A percentile compares a stretch with the other conserved stretches of the same genome.
phyloP scores from a whole-genome alignment of 2,329 filamentous ascomycete genomes.

The Ascochyta lentis region DNA sequence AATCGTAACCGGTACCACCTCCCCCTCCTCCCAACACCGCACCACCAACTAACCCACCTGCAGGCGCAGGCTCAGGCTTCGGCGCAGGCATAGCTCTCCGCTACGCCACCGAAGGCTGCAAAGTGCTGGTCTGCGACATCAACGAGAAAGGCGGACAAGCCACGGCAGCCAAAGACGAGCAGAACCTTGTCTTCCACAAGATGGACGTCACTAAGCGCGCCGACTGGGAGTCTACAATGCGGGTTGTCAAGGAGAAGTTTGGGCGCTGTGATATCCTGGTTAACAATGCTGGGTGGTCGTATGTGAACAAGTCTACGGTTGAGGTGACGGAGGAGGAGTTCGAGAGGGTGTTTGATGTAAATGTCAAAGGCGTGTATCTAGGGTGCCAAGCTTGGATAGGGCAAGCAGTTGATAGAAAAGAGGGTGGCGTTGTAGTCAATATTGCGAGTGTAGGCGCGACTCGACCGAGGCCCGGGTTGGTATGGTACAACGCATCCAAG shows the following conservation, averaged over 20 bases:
- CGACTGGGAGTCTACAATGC: slow-evolving; percentile 61
- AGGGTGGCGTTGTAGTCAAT: slow-evolving; percentile 68
- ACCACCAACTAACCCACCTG: slow-evolving; percentile 11
- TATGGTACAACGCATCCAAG: slow-evolving; percentile 76
- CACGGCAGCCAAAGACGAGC: slow-evolving; percentile 53
- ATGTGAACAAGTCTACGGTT: slow-evolving; percentile 62
- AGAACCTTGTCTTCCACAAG: slow-evolving; percentile 44
- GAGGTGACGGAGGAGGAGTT: slow-evolving; percentile 72
- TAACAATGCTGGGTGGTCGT: slow-evolving; percentile 66
- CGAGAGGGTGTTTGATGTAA: slow-evolving; percentile 70
- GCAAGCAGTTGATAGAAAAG: slow-evolving; percentile 64
- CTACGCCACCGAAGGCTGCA: slow-evolving; percentile 66
- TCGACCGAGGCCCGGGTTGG: slow-evolving; percentile 67
- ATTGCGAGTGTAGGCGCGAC: slow-evolving; percentile 70
- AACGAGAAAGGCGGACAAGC: slow-evolving; percentile 60
- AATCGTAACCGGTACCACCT: slow-evolving; percentile 58
- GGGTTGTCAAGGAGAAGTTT: slow-evolving; percentile 59
- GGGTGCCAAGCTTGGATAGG: slow-evolving; percentile 66
- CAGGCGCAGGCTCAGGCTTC: slow-evolving; percentile 68
- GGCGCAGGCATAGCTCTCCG: slow-evolving; percentile 67
- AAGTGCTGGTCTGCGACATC: slow-evolving; percentile 69
- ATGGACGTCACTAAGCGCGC: slow-evolving; percentile 61
- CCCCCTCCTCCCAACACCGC: slow-evolving; percentile 6
- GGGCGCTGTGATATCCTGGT: slow-evolving; percentile 66
- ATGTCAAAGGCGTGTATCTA: slow-evolving; percentile 71